Evolutionary conservation across 495 filamentous ascomycete genomes (phyloP).

Genomic region (Neurospora sublineolata): DNA sequence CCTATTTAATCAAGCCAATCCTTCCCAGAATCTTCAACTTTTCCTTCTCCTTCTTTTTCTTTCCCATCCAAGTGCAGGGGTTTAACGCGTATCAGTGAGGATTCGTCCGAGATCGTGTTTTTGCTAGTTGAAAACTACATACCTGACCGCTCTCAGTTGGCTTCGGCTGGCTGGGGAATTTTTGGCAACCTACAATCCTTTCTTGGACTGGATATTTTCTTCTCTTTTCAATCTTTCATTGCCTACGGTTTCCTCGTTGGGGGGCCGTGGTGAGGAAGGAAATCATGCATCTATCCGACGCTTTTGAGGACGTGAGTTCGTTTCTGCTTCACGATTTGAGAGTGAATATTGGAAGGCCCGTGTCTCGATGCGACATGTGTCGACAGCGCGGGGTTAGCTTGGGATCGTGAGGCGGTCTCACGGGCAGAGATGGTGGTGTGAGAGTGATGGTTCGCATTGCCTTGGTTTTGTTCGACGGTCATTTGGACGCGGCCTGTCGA

Average conservation of each 20-base stretch:
- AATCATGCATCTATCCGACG: not conserved
- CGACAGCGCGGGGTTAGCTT: not conserved
- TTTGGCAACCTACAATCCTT: conserved; percentile 11
- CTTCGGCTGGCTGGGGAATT: conserved; percentile 21
- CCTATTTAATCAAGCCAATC: conserved; percentile 6
- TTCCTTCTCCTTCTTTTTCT: conserved; percentile 12
- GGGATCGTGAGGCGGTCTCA: not conserved
- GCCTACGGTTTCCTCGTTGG: conserved; percentile 12
- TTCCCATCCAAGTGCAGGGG: conserved; percentile 32
- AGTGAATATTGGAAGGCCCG: not conserved
- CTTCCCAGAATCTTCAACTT: conserved; percentile 1
- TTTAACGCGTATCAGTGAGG: conserved; percentile 43
- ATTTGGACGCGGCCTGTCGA: not conserved
- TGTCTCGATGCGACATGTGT: not conserved
- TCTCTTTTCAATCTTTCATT: conserved; percentile 15
- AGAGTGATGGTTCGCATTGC: not conserved
- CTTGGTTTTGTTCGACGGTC: not conserved
- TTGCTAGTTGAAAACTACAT: conserved; percentile 50
- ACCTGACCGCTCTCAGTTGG: conserved; percentile 34
- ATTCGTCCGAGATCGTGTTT: conserved; percentile 45
- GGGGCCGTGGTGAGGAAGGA: conserved; percentile 20
- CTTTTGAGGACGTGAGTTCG: no score
- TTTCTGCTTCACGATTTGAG: not conserved
- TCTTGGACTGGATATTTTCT: not conserved
- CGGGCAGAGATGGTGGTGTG: not conserved